Conservation (phyloP, 352 stramenopile genomes). For the Pythium brachiatum region DNA sequence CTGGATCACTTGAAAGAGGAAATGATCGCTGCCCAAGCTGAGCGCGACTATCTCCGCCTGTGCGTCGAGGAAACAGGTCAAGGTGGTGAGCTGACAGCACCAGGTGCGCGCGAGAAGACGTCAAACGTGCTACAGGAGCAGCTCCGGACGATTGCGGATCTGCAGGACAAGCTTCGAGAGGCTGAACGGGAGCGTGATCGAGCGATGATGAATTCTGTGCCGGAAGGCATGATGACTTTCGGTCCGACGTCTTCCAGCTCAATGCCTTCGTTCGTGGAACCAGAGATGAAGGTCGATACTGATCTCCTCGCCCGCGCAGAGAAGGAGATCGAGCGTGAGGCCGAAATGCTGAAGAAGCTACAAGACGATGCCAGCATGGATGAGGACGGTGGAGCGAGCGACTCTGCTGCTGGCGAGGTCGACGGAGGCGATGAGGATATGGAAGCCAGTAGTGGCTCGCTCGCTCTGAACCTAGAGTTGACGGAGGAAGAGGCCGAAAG, state of each 20-base stretch:
- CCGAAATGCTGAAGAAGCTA: constrained; percentile 69
- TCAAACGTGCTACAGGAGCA: constrained; percentile 76
- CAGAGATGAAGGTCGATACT: constrained; percentile 55
- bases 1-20: constrained; percentile 82
- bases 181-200: constrained; percentile 67
- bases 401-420: constrained; percentile 34
- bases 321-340: constrained; percentile 79
- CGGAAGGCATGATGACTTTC: constrained; percentile 18
- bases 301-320: constrained; percentile 66
- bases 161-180: constrained; percentile 75
- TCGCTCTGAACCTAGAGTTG: constrained; percentile 31
- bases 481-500: constrained; percentile 68
- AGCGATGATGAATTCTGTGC: constrained; percentile 40
- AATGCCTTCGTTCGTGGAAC: constrained; percentile 33
- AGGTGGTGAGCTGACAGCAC: constrained; percentile 11
- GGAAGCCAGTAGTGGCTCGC: constrained; percentile 32
- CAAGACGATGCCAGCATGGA: constrained; percentile 55
- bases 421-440: constrained; percentile 44
- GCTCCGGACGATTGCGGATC: constrained; percentile 69
- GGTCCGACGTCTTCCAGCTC: constrained; percentile 17
- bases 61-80: constrained; percentile 57
- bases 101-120: constrained; percentile 47
- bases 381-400: constrained; percentile 30
- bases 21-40: constrained; percentile 82
- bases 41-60: constrained; percentile 74